Evolutionary conservation across 2,329 filamentous ascomycete species (phyloP), one percentile per base, ranked within the genome.

Genomic region (Penicillium sp.): DNA sequence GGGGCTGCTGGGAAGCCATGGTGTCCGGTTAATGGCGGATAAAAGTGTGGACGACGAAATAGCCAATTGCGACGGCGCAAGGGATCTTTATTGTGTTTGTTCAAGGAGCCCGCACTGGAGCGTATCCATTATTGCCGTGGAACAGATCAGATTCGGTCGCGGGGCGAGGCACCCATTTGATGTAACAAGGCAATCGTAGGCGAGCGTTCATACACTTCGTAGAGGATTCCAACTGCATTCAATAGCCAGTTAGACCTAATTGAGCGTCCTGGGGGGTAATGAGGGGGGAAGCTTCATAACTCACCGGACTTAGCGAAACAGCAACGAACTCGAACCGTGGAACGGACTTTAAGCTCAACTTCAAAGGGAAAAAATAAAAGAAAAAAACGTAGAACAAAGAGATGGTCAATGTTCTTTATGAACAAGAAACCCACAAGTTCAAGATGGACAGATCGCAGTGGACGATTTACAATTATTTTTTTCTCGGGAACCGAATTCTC

Each of bases 71-170:
- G 29, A 49, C 14, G 19, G 29, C 19, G 29, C 8, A 31, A n/a
- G 37, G 23, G 35, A 49, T 16, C 23, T 55, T 61, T 64, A 67
- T 65, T 73, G 71, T 57, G 65, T 66, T 62, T 68, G 62, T 62
- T 60, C 62, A 57, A 65, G 68, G 60, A 59, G 58, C 58, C 55
- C 57, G 46, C 62, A 64, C 65, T 58, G 62, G 66, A 64, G 64
- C 59, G 67, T 63, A 69, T 72, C 72, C 72, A 74, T 74, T 68
- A 62, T 72, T 66, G 65, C 62, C 23, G 47, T 46, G 25, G 43
- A 33, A 46, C 37, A 27, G 53, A 58, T 60, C 57, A 62, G 47
- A 49, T 47, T 60, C 51, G 50, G 50, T 49, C 46, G 50, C 35
- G 43, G 48, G 50, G 43, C 23, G 49, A 54, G 44, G 49, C 27